Evolutionary conservation across 306 rosid species (phyloP).

Genomic region (Cicer judaicum): DNA sequence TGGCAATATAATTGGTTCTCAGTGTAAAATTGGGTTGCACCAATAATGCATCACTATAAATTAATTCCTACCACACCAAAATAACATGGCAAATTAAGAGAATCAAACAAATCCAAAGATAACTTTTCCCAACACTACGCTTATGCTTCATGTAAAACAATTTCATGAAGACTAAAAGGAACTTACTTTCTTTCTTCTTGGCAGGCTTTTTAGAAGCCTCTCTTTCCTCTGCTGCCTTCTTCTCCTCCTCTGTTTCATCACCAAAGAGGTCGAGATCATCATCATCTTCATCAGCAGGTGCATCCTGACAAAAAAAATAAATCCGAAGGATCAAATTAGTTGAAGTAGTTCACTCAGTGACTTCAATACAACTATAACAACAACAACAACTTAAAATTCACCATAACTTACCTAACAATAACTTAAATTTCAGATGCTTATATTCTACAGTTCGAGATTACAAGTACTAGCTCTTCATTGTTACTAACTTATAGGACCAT

Average conservation of each 20-base stretch:
- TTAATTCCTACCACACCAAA: background rate
- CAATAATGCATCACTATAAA: no score
- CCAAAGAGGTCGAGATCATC: slow-evolving; percentile 93
- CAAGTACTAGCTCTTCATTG: background rate
- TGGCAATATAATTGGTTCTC: no score
- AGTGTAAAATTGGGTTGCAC: no score
- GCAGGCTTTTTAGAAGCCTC: slow-evolving; percentile 78
- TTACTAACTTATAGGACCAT: background rate
- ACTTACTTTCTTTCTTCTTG: slow-evolving; percentile 92
- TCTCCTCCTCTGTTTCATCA: slow-evolving; percentile 92
- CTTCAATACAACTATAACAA: background rate
- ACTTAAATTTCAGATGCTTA: background rate
- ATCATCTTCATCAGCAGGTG: slow-evolving; percentile 61
- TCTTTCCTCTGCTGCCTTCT: slow-evolving; percentile 85
- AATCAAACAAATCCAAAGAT: background rate
- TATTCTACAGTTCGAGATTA: background rate
- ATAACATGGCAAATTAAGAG: background rate
- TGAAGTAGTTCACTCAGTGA: background rate
- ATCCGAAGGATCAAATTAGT: slow-evolving; percentile 13
- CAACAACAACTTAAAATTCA: background rate
- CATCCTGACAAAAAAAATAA: slow-evolving; percentile 52
- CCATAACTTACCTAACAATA: background rate
- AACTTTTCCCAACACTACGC: background rate
- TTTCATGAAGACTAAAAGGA: background rate
- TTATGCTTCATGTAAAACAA: slow-evolving; percentile 10